phyloP scores from a whole-genome alignment of 2,329 filamentous ascomycete genomes.

The Balansia obtecta region DNA sequence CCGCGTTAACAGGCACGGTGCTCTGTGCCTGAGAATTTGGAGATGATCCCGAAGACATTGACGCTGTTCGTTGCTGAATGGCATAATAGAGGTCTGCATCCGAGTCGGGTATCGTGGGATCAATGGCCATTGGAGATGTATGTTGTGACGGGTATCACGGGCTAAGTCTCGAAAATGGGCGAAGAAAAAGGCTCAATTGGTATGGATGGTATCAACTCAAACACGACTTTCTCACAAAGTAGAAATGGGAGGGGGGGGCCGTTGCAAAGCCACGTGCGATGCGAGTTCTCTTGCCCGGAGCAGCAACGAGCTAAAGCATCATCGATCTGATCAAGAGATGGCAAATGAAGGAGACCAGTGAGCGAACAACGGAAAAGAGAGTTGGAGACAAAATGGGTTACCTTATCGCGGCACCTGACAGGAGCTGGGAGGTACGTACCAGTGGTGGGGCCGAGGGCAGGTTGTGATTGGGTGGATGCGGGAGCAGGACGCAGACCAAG shows the following conservation, averaged over 20 bases:
- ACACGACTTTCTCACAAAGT: neutral
- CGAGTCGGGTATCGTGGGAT: conserved; percentile 1
- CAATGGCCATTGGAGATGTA: neutral
- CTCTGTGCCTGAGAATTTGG: conserved; percentile 5
- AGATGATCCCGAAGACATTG: conserved; percentile 5
- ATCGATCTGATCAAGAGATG: neutral
- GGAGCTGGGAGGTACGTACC: neutral
- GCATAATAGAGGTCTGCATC: conserved; percentile 1
- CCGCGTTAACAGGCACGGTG: neutral
- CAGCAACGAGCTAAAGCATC: neutral
- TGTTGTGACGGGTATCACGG: neutral
- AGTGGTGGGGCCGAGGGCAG: too few species aligned
- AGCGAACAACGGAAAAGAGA: neutral
- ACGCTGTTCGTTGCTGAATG: neutral
- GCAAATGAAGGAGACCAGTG: neutral
- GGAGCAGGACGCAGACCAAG: too few species aligned
- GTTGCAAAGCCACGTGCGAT: neutral
- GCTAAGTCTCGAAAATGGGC: too few species aligned
- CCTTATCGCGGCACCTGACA: too few species aligned
- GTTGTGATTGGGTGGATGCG: too few species aligned
- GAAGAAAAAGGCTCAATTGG: neutral
- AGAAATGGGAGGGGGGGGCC: neutral
- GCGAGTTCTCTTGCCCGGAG: neutral
- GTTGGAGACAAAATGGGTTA: neutral
- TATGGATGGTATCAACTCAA: neutral